Conservation (phyloP, 495 filamentous ascomycete genomes). For the Rostrohypoxylon terebratum region DNA sequence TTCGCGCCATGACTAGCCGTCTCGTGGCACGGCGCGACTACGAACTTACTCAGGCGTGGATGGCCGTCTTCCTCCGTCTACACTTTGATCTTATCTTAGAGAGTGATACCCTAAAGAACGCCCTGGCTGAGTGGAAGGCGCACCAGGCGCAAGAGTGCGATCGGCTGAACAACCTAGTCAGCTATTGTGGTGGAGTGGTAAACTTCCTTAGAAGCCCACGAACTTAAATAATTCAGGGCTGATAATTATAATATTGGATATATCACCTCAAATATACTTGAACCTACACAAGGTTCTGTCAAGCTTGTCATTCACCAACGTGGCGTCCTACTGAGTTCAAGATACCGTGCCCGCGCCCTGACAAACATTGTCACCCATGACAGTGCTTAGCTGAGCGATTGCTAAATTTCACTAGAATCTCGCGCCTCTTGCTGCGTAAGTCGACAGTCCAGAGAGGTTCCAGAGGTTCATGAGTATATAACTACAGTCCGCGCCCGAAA, state of each 20-base stretch:
- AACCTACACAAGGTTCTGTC: neutral
- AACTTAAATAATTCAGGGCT: constrained; percentile 52
- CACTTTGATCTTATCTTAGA: constrained; percentile 68
- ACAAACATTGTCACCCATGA: neutral
- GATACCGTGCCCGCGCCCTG: neutral
- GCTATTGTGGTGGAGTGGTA: constrained; percentile 89
- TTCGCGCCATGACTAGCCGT: constrained; percentile 76
- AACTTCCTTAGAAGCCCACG: constrained; percentile 81
- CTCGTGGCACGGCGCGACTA: constrained; percentile 79
- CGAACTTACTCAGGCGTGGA: constrained; percentile 95
- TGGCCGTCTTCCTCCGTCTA: constrained; percentile 86
- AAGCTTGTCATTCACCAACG: neutral
- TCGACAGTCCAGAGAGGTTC: neutral
- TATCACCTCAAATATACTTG: neutral
- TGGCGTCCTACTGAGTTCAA: neutral
- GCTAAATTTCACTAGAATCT: neutral
- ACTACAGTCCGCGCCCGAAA: neutral
- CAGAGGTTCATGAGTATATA: neutral
- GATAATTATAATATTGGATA: neutral
- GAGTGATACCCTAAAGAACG: constrained; percentile 57
- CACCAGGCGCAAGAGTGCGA: constrained; percentile 74
- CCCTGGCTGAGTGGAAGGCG: constrained; percentile 71
- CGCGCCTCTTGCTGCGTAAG: neutral
- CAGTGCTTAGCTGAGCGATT: neutral
- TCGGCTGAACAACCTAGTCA: constrained; percentile 79